Evolutionary conservation across 331 rosid genomes (phyloP).

Genomic region (Acacia pycnantha): DNA sequence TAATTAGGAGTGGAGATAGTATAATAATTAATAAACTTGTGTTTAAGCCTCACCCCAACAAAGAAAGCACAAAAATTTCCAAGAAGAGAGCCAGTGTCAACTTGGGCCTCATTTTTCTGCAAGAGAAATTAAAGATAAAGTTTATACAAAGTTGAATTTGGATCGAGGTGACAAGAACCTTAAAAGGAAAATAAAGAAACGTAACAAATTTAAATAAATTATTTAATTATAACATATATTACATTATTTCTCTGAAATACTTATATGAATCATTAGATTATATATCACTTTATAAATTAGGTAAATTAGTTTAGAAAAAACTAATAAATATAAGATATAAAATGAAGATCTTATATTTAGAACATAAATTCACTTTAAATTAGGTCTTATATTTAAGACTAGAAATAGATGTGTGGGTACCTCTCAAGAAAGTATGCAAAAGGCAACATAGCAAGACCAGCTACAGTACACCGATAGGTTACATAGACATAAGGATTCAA

Average conservation of each 20-base stretch:
- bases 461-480: slow-evolving; percentile 64
- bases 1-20: too few relatives aligned
- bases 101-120: slow-evolving; percentile 60
- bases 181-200: too few relatives aligned
- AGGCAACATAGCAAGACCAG: slow-evolving; percentile 55
- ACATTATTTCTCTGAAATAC: fast-evolving
- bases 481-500: slow-evolving; percentile 75
- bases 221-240: too few relatives aligned
- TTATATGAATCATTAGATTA: too few relatives aligned
- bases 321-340: too few relatives aligned
- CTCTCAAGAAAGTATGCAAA: slow-evolving; percentile 84
- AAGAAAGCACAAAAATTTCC: slow-evolving; percentile 75
- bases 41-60: slow-evolving; percentile 55
- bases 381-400: too few relatives aligned
- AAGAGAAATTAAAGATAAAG: too few relatives aligned
- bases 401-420: slow-evolving; percentile 10
- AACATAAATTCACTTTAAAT: too few relatives aligned
- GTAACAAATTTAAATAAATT: too few relatives aligned
- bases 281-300: too few relatives aligned
- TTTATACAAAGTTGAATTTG: neutral
- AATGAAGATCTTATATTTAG: too few relatives aligned
- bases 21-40: neutral
- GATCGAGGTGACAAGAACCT: neutral
- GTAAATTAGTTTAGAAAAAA: too few relatives aligned
- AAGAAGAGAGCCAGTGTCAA: slow-evolving; percentile 54